phyloP scores from a whole-genome alignment of 1,139 yeast genomes.

The Chernovozyma sophiae-reginae region DNA sequence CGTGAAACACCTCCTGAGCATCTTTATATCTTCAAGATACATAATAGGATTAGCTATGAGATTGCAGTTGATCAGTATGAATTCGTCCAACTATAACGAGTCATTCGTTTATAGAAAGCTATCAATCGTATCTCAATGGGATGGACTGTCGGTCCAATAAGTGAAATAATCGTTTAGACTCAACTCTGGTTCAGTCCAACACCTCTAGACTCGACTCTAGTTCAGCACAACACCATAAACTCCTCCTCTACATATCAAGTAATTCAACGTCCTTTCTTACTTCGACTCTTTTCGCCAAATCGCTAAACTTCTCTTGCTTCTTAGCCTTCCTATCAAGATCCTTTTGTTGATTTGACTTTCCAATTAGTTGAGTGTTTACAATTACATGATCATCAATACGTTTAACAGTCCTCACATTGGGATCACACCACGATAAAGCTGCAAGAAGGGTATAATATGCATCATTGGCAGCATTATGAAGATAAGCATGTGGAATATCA shows the following conservation, averaged over 20 bases:
- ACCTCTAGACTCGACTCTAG: no score
- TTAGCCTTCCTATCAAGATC: slow-evolving; percentile 3
- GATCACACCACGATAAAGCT: slow-evolving; percentile 55
- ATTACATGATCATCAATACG: slow-evolving; percentile 2
- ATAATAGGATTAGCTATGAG: no score
- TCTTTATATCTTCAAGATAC: no score
- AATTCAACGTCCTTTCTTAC: background rate
- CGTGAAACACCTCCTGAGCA: no score
- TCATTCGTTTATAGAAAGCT: no score
- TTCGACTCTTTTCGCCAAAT: slow-evolving; percentile 1
- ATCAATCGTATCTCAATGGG: no score
- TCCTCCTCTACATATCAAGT: background rate
- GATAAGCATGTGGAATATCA: slow-evolving; percentile 57
- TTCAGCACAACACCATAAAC: no score
- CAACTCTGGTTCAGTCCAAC: no score
- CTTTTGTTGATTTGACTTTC: background rate
- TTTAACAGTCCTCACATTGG: slow-evolving; percentile 17
- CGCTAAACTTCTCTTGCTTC: slow-evolving; percentile 6
- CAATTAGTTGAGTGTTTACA: background rate
- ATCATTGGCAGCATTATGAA: slow-evolving; percentile 85
- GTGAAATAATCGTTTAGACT: no score
- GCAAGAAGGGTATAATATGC: slow-evolving; percentile 66
- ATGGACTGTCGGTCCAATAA: no score
- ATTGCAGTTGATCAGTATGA: no score
- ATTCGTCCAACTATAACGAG: no score